phyloP scores from a whole-genome alignment of 805 yeast genomes.

The Wickerhamomyces rabaulensis region DNA sequence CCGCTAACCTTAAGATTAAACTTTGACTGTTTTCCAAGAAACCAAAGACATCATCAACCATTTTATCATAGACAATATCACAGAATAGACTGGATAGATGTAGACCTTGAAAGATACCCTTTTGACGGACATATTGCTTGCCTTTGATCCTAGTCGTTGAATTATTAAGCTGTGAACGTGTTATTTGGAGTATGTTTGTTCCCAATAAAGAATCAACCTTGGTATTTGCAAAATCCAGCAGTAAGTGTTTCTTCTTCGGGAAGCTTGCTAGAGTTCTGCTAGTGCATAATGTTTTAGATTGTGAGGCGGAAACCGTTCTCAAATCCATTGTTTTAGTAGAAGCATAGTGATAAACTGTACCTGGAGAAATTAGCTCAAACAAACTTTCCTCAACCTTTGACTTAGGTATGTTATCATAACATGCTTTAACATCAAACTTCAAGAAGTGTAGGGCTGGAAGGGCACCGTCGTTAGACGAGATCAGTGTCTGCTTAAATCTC shows the following conservation, averaged over 20 bases:
- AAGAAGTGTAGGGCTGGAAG: conserved; percentile 42
- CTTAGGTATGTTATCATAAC: conserved; percentile 70
- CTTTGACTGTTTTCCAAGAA: conserved; percentile 23
- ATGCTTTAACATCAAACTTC: conserved; percentile 71
- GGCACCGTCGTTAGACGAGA: conserved; percentile 16
- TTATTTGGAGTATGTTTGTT: conserved; percentile 38
- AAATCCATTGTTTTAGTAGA: conserved; percentile 13
- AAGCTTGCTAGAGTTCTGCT: background rate
- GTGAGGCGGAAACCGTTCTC: conserved; percentile 26
- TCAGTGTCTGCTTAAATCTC: conserved; percentile 30
- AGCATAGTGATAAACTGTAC: conserved; percentile 8
- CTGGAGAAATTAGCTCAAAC: conserved; percentile 24
- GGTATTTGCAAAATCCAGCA: background rate
- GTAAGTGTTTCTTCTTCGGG: background rate
- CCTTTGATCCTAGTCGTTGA: conserved; percentile 39
- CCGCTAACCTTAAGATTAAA: conserved; percentile 63
- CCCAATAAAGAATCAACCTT: conserved; percentile 29
- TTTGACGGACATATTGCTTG: conserved; percentile 39
- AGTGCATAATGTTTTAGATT: conserved; percentile 16
- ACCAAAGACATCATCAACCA: conserved; percentile 36
- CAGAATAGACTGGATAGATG: conserved; percentile 71
- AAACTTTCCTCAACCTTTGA: conserved; percentile 32
- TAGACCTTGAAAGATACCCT: conserved; percentile 84
- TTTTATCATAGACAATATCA: conserved; percentile 61
- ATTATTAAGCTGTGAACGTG: conserved; percentile 48